Evolutionary conservation across 2,329 filamentous ascomycete species (phyloP), one percentile per base, ranked within the genome.

Genomic region (Aspergillus ochraceus): DNA sequence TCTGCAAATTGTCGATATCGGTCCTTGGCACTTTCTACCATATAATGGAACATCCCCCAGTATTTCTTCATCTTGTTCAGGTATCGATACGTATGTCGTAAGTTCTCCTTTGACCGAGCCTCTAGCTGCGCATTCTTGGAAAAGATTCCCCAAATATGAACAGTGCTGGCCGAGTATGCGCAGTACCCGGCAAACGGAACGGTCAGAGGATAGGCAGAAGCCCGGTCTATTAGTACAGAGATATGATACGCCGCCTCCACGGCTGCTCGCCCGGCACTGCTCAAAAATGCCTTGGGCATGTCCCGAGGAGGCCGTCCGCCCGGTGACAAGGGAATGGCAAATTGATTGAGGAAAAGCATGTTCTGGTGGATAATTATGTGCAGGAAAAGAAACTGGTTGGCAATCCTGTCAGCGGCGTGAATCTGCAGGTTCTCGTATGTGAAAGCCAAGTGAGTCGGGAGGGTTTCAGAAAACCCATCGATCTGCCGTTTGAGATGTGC

Each of bases 11-110:
- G 86, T 54, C 90, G 87, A 72, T 97, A 99, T 62, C 96, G 87
- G 57, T 94, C 90, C 60, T 95, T 92, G 39, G 97, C 83, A 69
- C 94, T 95, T 72, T 98, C 93, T 0, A 92, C 89, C 85, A 98
- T 93, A 79, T 92, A 97, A 73, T 97, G 91, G 72, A 98, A 97
- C 90, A 97, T 96, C 61, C 94, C 95, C 95, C 95, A 99, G 70
- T 95, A 93, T 61, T 91, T 91, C 81, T 97, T 97, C 91, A 98
- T 96, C 76, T 91, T 95, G 57, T 90, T 89, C 49, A 99, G 79
- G 69, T 95, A 98, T 70, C 90, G 91, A 68, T 98, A 90, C 65
- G 97, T 98, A 64, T 88, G 90, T 1, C 90, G 88, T 17, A 97
- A 81, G 69, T 97, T 93, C 64, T 88, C 87, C 77, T 96, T 97